phyloP scores from a whole-genome alignment of 169 alveolate genomes.

The Plasmodium coatneyi region DNA sequence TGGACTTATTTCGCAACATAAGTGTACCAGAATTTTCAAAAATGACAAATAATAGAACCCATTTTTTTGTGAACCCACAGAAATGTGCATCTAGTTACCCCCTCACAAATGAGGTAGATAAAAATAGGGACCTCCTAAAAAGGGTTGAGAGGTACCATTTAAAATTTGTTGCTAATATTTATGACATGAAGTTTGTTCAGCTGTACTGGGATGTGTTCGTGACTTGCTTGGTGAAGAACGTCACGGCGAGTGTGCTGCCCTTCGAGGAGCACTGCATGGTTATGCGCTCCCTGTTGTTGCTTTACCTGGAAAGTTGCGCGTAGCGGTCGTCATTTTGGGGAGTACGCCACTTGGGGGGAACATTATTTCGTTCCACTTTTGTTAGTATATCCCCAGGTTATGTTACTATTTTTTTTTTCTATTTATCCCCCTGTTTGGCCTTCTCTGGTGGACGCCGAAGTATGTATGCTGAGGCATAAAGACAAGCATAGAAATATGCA shows the following conservation, averaged over 20 bases:
- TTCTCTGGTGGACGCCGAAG: background rate
- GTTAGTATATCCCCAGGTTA: background rate
- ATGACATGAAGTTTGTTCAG: slow-evolving; percentile 39
- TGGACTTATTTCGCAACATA: slow-evolving; percentile 39
- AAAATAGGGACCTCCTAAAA: background rate
- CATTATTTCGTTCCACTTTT: background rate
- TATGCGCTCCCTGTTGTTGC: slow-evolving; percentile 28
- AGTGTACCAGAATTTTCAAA: background rate
- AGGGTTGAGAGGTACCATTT: slow-evolving; percentile 41
- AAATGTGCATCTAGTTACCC: background rate
- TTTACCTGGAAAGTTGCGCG: slow-evolving; percentile 15
- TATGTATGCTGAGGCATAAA: background rate
- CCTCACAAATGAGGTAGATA: background rate
- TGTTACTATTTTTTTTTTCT: background rate
- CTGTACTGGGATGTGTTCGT: slow-evolving; percentile 37
- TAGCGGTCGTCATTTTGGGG: background rate
- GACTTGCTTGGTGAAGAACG: slow-evolving; percentile 37
- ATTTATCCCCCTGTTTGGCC: background rate
- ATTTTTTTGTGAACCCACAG: background rate
- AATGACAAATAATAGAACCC: background rate
- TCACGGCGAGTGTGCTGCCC: slow-evolving; percentile 30
- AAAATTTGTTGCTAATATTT: slow-evolving; percentile 20
- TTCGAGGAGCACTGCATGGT: slow-evolving; percentile 39
- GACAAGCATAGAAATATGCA: background rate
- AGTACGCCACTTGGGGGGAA: background rate